phyloP scores from a whole-genome alignment of 331 rosid species.

The Quercus tomentella region DNA sequence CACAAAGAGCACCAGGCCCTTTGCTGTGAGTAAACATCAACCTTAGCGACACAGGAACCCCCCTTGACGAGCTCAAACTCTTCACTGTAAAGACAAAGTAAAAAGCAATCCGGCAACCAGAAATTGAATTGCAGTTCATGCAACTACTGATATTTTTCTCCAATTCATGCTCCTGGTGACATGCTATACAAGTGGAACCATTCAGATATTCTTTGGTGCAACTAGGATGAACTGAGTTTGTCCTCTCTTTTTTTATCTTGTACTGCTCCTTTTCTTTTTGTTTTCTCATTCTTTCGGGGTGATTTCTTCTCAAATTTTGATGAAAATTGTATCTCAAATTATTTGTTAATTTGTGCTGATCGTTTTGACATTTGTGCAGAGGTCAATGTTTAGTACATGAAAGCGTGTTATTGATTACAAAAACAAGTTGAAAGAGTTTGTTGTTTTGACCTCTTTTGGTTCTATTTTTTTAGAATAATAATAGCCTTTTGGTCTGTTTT shows the following conservation, averaged over 20 bases:
- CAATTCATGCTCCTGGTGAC: neutral
- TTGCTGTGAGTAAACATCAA: conserved; percentile 67
- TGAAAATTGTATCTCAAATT: neutral
- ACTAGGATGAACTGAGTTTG: neutral
- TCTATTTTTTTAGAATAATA: neutral
- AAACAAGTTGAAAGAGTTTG: neutral
- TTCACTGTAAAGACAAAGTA: neutral
- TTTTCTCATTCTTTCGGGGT: neutral
- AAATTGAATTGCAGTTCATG: neutral
- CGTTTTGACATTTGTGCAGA: neutral
- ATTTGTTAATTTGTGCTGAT: neutral
- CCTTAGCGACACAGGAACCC: neutral
- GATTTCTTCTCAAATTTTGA: neutral
- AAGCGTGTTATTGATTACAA: neutral
- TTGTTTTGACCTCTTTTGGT: neutral
- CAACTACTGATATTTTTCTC: neutral
- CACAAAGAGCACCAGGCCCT: conserved; percentile 54
- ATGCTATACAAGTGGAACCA: neutral
- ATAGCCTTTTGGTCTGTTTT: neutral
- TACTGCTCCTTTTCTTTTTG: neutral
- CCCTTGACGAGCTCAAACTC: neutral
- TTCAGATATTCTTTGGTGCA: conserved; percentile 3
- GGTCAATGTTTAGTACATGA: neutral
- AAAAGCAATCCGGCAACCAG: neutral
- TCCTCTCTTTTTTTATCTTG: neutral